Evolutionary conservation across 2,329 filamentous ascomycete genomes (phyloP).

Genomic region (Neobulgaria alba): DNA sequence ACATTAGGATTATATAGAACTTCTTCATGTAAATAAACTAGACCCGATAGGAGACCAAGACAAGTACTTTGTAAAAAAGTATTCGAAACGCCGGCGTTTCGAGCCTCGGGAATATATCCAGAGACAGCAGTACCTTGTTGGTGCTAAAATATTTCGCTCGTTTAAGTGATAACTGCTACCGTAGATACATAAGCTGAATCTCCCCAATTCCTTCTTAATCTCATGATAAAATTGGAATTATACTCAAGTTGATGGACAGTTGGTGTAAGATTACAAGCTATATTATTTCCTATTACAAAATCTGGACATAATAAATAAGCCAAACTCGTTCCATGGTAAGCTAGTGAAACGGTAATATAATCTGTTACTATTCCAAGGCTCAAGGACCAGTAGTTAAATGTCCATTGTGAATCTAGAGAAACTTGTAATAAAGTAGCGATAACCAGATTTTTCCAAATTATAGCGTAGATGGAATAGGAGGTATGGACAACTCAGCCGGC

Average conservation of each 20-base stretch:
- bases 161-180: slow-evolving; percentile 41
- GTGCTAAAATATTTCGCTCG: slow-evolving; percentile 45
- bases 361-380: slow-evolving; percentile 38
- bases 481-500: slow-evolving; percentile 49
- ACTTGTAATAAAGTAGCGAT: slow-evolving; percentile 49
- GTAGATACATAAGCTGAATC: slow-evolving; percentile 47
- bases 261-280: slow-evolving; percentile 32
- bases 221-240: slow-evolving; percentile 35
- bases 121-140: slow-evolving; percentile 39
- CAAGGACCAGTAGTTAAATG: slow-evolving; percentile 48
- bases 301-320: slow-evolving; percentile 25
- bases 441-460: slow-evolving; percentile 31
- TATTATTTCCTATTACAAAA: slow-evolving; percentile 4
- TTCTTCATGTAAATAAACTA: slow-evolving; percentile 41
- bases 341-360: slow-evolving; percentile 43
- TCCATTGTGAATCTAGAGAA: slow-evolving; percentile 46
- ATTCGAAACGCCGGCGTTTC: slow-evolving; percentile 39
- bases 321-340: slow-evolving; percentile 41
- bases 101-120: slow-evolving; percentile 32
- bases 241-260: slow-evolving; percentile 40
- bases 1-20: slow-evolving; percentile 41
- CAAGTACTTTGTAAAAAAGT: slow-evolving; percentile 40
- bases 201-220: slow-evolving; percentile 36
- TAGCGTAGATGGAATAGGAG: slow-evolving; percentile 44
- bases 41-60: slow-evolving; percentile 32